phyloP scores from a whole-genome alignment of 1,139 yeast species.

The Fermentozyma sake region DNA sequence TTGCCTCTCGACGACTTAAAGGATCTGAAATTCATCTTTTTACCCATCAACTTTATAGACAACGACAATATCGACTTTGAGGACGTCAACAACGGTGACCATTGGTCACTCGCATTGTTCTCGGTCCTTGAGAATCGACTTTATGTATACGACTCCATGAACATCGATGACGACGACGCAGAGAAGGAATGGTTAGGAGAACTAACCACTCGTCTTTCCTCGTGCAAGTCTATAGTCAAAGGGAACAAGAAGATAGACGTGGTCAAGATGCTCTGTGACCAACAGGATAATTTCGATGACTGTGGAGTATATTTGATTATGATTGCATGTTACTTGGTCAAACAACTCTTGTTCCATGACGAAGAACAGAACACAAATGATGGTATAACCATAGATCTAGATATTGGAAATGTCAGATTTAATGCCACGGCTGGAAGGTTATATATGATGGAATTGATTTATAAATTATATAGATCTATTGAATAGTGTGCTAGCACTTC shows the following conservation, averaged over 20 bases:
- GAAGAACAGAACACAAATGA: slow-evolving; percentile 1
- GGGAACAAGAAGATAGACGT: slow-evolving; percentile 18
- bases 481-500: too few relatives aligned
- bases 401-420: slow-evolving; percentile 23
- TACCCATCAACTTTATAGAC: slow-evolving; percentile 39
- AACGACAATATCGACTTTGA: slow-evolving; percentile 23
- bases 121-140: slow-evolving; percentile 27
- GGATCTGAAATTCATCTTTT: slow-evolving; percentile 31
- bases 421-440: slow-evolving; percentile 28
- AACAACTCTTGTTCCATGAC: slow-evolving; percentile 8
- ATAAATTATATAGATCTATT: neutral
- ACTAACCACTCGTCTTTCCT: slow-evolving; percentile 20
- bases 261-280: slow-evolving; percentile 31
- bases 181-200: slow-evolving; percentile 20
- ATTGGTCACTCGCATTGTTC: slow-evolving; percentile 39
- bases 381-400: slow-evolving; percentile 16
- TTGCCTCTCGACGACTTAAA: slow-evolving; percentile 31
- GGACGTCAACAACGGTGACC: slow-evolving; percentile 37
- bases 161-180: slow-evolving; percentile 13
- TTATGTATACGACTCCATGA: slow-evolving; percentile 41
- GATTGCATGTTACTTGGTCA: slow-evolving; percentile 34
- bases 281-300: slow-evolving; percentile 43
- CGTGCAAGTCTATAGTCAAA: slow-evolving; percentile 17
- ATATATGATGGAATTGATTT: slow-evolving; percentile 12
- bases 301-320: slow-evolving; percentile 43